A percentile compares a stretch with the other conserved stretches of the same genome.
Conservation (phyloP, 495 filamentous ascomycete genomes). For the Lichina pygmaea region DNA sequence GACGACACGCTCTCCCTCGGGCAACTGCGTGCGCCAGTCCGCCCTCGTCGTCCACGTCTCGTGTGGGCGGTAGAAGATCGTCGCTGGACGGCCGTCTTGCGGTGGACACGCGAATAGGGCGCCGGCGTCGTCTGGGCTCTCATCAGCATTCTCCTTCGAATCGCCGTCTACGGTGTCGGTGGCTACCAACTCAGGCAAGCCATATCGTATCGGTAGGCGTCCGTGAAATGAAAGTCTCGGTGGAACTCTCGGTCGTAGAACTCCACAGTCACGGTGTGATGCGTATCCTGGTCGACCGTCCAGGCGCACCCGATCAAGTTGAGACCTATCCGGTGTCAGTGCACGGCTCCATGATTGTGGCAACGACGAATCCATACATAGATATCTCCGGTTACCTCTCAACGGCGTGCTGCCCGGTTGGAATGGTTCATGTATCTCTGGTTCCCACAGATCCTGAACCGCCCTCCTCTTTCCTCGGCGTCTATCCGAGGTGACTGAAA, state of each 20-base stretch:
- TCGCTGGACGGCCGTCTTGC: slow-evolving; percentile 36
- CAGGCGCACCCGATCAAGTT: slow-evolving; percentile 86
- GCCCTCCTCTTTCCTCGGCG: slow-evolving; percentile 36
- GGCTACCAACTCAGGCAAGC: slow-evolving; percentile 45
- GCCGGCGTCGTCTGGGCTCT: slow-evolving; percentile 40
- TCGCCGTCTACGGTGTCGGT: background rate
- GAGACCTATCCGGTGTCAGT: slow-evolving; percentile 21
- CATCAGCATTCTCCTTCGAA: no score
- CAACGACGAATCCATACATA: slow-evolving; percentile 25
- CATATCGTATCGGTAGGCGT: slow-evolving; percentile 84
- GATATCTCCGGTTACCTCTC: slow-evolving; percentile 77
- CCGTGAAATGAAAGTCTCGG: slow-evolving; percentile 90
- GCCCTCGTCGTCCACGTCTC: slow-evolving; percentile 81
- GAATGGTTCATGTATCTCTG: slow-evolving; percentile 54
- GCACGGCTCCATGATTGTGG: background rate
- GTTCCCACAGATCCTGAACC: slow-evolving; percentile 20
- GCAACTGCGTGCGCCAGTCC: slow-evolving; percentile 74
- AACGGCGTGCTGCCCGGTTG: slow-evolving; percentile 89
- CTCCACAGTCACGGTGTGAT: slow-evolving; percentile 88
- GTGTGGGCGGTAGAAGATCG: slow-evolving; percentile 88
- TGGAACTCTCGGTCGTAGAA: slow-evolving; percentile 87
- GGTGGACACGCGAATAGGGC: slow-evolving; percentile 67
- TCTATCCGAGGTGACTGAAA: slow-evolving; percentile 20
- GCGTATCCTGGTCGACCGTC: slow-evolving; percentile 87
- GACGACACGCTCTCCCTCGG: slow-evolving; percentile 50